Base-by-base conservation (phyloP, 2,329 filamentous ascomycete species). In the Talaromyces piceae region DNA sequence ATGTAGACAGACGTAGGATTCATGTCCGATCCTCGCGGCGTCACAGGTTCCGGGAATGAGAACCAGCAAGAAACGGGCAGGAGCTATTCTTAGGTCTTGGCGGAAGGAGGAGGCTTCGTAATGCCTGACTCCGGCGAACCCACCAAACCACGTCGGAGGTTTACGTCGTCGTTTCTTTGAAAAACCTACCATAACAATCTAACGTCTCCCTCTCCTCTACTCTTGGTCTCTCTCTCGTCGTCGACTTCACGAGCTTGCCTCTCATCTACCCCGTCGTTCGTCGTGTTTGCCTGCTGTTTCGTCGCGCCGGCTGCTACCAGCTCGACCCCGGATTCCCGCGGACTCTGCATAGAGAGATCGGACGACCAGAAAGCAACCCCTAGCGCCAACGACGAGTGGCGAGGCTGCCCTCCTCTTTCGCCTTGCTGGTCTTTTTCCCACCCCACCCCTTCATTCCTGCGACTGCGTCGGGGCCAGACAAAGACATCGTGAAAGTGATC, bases 91-190 rank as follows among this genome's bases (percentile, higher is more conserved):
- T 43, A 43, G 41, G 46, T 45, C 51, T 53, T 53, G 51, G 51
- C 51, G 44, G 41, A 45, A 47, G 3, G 30, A 47, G 25, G 37
- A 52, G 45, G 50, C 50, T 46, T 52, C 50, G 50, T 52, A 52
- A 52, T 52, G 45, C 27, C 22, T 39, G 45, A 45, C 45, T 28
- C 41, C 9, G 22, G 39, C 18, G 43, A 41, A 39, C 33, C 51
- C 25, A 43, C 50, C 50, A 45, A 52, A 49, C 50, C 50, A 45
- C 45, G 50, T 52, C 30, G 39, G n/a, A 33, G 50, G 46, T 41
- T 33, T 45, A 45, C 50, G 50, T 33, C 45, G 37, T 27, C 44
- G 31, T 33, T 41, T 45, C 11, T 13, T 22, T 28, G 13, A n/a
- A 45, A 25, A 12, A 23, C 5, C 22, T 25, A 9, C 48, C 48